phyloP scores from a whole-genome alignment of 1,284 basidiomycete species.

The Mrakiaceae sp. region DNA sequence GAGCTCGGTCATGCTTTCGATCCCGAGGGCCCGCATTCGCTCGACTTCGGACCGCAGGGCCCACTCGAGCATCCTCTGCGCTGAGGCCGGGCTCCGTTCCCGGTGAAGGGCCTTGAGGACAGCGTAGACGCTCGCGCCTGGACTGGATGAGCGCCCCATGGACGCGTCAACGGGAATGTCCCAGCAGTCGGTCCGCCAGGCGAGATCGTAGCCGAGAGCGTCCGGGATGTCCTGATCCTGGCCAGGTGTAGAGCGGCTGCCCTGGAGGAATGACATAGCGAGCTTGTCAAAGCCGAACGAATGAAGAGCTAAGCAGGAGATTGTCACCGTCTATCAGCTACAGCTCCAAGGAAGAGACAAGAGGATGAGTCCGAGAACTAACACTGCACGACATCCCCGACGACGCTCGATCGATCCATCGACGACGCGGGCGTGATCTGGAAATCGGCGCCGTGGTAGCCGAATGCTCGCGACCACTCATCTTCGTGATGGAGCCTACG shows the following conservation, averaged over 20 bases:
- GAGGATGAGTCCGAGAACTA: no score
- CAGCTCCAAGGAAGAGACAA: no score
- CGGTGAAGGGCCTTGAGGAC: conserved; percentile 66
- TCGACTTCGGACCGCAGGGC: conserved; percentile 51
- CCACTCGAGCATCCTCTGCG: conserved; percentile 43
- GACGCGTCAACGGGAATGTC: conserved; percentile 58
- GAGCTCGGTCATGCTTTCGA: conserved; percentile 66
- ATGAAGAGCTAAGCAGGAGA: conserved; percentile 46
- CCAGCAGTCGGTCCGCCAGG: conserved; percentile 86
- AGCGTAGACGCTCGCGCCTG: conserved; percentile 47
- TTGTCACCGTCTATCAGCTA: background rate
- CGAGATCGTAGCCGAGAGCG: conserved; percentile 59
- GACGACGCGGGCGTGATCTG: conserved; percentile 45
- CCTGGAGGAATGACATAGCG: conserved; percentile 51
- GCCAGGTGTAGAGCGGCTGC: conserved; percentile 2
- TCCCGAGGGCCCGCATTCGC: conserved; percentile 52
- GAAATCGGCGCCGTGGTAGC: conserved; percentile 71
- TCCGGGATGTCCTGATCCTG: conserved; percentile 34
- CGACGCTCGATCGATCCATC: conserved; percentile 26
- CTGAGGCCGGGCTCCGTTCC: conserved; percentile 46
- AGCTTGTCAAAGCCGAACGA: conserved; percentile 77
- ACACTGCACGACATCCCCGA: background rate
- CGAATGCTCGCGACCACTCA: conserved; percentile 82
- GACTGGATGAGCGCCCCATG: conserved; percentile 29
- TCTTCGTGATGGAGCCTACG: conserved; percentile 82